Base-by-base conservation (phyloP, 495 filamentous ascomycete species). In the Neurospora pannonica region DNA sequence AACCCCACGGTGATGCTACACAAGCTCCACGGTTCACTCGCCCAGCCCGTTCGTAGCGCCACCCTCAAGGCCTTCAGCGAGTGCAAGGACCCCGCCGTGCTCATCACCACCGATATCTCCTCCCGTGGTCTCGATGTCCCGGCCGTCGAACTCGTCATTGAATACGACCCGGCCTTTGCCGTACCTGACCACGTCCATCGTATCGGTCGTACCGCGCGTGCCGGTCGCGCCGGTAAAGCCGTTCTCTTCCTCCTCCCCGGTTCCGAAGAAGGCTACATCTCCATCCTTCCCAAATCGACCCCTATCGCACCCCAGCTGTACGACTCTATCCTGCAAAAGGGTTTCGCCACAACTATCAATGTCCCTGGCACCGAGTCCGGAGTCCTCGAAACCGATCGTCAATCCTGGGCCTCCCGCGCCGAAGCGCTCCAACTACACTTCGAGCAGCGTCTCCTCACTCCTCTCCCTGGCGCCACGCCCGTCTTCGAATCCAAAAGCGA, bases 81-180 rank as follows among this genome's bases (percentile, higher is more conserved):
- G 46, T 90, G 87, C 74, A 85, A 84, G 4, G 86, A 92, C 3
- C 89, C 95, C 2, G 89, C 90, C 0, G 89, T 98, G 24, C 88
- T 99, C 72, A 87, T 99, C 78, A 97, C 94, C 79, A 98, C 96
- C 7, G 96, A 98, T 77, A 95, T 99, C 60, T 93, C 95, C 24
- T 95, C 96, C 24, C 93, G 96, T 72, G 96, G 96, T 78, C 89
- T 98, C 38, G 96, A 99, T 83, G 86, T 99, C 4, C 94, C 95
- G 1, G 95, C 97, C 62, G 92, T 98, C 46, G 96, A 99, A 77
- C 87, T 97, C 21, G 92, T 98, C 38, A 88, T 98, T 73, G 95
- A 99, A 80, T 98, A 96, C 81, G 96, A 98, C 79, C 94, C 96
- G 0, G 91, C 96, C 5, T 98, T 97, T 84, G 92, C 91, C 77